Conservation (phyloP, 78 protist genomes). For the Cavenderia fasciculata region DNA sequence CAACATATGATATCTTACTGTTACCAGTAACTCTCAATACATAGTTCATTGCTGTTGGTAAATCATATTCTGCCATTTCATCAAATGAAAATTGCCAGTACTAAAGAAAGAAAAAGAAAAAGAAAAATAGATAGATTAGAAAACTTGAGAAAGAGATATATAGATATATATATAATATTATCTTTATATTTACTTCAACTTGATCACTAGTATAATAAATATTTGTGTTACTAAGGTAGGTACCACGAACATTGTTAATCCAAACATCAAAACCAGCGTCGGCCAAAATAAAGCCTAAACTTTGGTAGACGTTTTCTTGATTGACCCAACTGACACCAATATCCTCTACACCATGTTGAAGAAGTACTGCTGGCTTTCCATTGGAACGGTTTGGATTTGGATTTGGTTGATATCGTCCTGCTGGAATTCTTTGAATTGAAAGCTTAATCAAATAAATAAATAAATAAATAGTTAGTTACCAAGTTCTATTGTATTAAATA, state of each 20-base stretch:
- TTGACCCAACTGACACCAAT: conserved; percentile 72
- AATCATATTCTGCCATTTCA: conserved; percentile 75
- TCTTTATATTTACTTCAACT: background rate
- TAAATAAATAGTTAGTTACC: background rate
- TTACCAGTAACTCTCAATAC: conserved; percentile 26
- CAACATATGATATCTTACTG: conserved; percentile 64
- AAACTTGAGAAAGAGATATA: background rate
- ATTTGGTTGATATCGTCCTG: conserved; percentile 49
- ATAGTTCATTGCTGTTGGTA: conserved; percentile 51
- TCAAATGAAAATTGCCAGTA: conserved; percentile 17
- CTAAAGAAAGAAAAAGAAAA: background rate
- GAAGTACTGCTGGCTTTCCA: conserved; percentile 69
- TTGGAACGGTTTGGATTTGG: conserved; percentile 55
- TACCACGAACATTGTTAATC: conserved; percentile 82
- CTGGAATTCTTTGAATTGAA: conserved; percentile 74
- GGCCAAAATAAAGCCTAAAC: conserved; percentile 72
- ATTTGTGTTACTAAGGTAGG: conserved; percentile 26
- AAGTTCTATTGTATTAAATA: background rate
- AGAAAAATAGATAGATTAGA: background rate
- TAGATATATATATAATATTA: background rate
- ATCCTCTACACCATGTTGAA: conserved; percentile 85
- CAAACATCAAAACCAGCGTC: conserved; percentile 86
- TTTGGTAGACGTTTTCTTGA: conserved; percentile 55
- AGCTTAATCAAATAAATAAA: background rate
- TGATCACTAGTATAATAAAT: background rate